Evolutionary conservation across 805 yeast species (phyloP).

Genomic region (Metschnikowia gelsemii): DNA sequence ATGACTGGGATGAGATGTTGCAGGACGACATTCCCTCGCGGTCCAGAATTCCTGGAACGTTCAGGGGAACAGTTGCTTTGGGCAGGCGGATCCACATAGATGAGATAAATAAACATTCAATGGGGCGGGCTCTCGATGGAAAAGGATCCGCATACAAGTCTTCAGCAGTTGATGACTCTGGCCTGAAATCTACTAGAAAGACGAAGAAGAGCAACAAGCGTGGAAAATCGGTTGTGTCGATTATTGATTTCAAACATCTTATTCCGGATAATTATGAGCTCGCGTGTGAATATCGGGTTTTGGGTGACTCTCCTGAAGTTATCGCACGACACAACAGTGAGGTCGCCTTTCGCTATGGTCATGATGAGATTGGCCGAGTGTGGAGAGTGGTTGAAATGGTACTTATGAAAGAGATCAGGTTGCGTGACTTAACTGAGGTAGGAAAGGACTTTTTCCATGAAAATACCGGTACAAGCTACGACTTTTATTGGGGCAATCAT

Average conservation of each 20-base stretch:
- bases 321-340: conserved; percentile 68
- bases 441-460: conserved; percentile 8
- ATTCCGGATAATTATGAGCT: conserved; percentile 74
- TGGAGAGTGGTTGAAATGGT: conserved; percentile 62
- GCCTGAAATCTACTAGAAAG: conserved; percentile 22
- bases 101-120: conserved; percentile 27
- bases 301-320: conserved; percentile 62
- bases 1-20: conserved; percentile 67
- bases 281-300: conserved; percentile 63
- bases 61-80: conserved; percentile 41
- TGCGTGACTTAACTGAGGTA: conserved; percentile 12
- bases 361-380: conserved; percentile 62
- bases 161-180: conserved; percentile 39
- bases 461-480: conserved; percentile 15
- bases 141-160: conserved; percentile 37
- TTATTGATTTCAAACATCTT: conserved; percentile 63
- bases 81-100: conserved; percentile 31
- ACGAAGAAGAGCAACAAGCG: conserved; percentile 24
- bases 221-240: conserved; percentile 56
- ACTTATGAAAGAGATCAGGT: conserved; percentile 31
- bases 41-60: conserved; percentile 52
- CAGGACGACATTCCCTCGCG: conserved; percentile 55
- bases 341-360: conserved; percentile 65
- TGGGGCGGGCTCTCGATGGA: conserved; percentile 40
- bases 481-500: conserved; percentile 75